Conservation (phyloP, 2,329 filamentous ascomycete species). For the Aspergillus niger region DNA sequence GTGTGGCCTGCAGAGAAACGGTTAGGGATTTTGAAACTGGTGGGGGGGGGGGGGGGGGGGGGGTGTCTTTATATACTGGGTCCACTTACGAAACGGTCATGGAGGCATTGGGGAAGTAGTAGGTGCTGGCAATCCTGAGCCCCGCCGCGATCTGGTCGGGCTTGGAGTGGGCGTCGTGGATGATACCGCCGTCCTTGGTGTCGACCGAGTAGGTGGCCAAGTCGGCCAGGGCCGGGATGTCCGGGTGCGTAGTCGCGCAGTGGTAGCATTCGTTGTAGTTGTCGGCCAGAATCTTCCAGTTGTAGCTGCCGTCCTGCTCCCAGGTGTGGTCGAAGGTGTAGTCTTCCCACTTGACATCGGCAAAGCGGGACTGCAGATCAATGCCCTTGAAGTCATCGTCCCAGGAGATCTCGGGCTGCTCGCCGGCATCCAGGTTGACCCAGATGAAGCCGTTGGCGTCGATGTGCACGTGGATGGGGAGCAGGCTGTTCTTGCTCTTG, state of each 20-base stretch:
- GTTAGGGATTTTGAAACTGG: not conserved
- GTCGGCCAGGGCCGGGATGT: slow-evolving; percentile 48
- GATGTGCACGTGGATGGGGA: slow-evolving; percentile 57
- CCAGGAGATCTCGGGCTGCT: slow-evolving; percentile 53
- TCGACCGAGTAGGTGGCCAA: slow-evolving; percentile 57
- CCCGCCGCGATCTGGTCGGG: slow-evolving; percentile 52
- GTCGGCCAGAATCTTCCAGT: slow-evolving; percentile 64
- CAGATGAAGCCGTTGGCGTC: slow-evolving; percentile 60
- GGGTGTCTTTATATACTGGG: too few species aligned
- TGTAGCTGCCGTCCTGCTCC: slow-evolving; percentile 60
- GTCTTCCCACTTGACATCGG: slow-evolving; percentile 53
- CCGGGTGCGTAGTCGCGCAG: slow-evolving; percentile 25
- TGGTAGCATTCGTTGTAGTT: slow-evolving; percentile 60
- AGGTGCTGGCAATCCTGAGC: slow-evolving; percentile 41
- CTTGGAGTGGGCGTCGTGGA: slow-evolving; percentile 50
- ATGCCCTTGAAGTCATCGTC: slow-evolving; percentile 54
- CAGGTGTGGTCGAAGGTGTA: slow-evolving; percentile 61
- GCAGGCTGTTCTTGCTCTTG: slow-evolving; percentile 56
- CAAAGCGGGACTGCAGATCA: slow-evolving; percentile 50
- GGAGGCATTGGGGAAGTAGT: slow-evolving; percentile 39
- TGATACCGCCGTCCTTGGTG: slow-evolving; percentile 51
- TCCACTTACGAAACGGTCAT: slow-evolving; percentile 36
- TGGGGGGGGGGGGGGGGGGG: too few species aligned
- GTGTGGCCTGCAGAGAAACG: slow-evolving; percentile 41
- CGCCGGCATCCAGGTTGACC: slow-evolving; percentile 57